Evolutionary conservation across 1,284 basidiomycete species (phyloP), one percentile per base, ranked within the genome.

Genomic region (Marasmius tenuissimus): DNA sequence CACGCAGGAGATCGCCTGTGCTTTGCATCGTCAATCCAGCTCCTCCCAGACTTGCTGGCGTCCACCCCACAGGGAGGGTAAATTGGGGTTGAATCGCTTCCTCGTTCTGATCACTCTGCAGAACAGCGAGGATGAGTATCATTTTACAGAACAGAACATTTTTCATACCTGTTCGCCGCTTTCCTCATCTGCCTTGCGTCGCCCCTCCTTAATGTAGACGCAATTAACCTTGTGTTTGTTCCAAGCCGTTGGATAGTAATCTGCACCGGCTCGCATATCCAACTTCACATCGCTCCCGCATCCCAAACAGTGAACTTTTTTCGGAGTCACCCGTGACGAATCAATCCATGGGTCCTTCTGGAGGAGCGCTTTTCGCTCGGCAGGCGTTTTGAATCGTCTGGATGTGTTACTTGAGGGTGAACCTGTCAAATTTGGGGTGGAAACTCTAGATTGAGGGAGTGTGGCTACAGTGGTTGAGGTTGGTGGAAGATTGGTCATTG

Each of bases 291-390:
- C 52, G 38, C 38, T 54, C 14, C 52, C 52, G 34, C 52, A 54
- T 35, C 52, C 52, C 16, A 54, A 54, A 38, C 52, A 54, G 9
- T 35, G 52, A 54, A 54, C 52, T 20, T 38, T 54, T n/a, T 54
- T 54, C 12, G 52, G 7, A 33, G 35, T 34, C 14, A 54, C 37
- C 34, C 16, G 35, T 14, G 52, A 37, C 18, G 33, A 10, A 37
- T 54, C 52, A 4, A 34, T 16, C 52, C 52, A 54, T 37, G 27
- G 34, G 37, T 54, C 52, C 8, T 12, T 35, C 34, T 54, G 9
- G 27, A 54, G 34, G 7, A 37, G 34, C 9, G 27, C 35, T 37
- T 54, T 54, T 35, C 52, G 27, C 34, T 54, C 34, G 16, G 52
- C 52, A 35, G 52, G 9, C 16, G 52, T 54, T 38, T 18, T 33